Base-by-base conservation (phyloP, 805 yeast species). In the Groenewaldozyma tartarivorans region DNA sequence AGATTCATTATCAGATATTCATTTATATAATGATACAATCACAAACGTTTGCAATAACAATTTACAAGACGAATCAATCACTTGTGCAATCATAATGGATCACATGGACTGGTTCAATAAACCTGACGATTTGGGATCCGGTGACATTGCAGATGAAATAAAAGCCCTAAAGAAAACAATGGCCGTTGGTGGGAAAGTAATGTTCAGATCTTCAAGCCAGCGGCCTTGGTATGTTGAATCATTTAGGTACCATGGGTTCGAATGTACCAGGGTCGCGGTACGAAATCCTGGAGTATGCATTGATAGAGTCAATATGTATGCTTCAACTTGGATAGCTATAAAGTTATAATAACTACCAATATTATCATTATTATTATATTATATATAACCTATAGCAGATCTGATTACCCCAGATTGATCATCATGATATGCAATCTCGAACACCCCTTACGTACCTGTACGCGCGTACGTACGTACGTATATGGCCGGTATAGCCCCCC, bases 31-130 rank as follows among this genome's bases (percentile, higher is more conserved):
- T 1, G 94, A 84, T 58, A 77, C 78, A 43, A 67, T 83, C 53
- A 79, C 75, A 54, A 87, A 82, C 53, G 92, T 84, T 2, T 74
- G 81, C 47, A 77, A 74, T 33, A 7, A 24, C 13, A 70, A 92
- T 47, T 64, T 83, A 40, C 66, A 77, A 20, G 65, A 70, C 37
- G 70, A 73, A 42, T 73, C 86, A 7, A 68, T 83, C 34, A 77
- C 88, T 3, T 77, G 79, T 50, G 90, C 90, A 24, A 74, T 83
- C 33, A 80, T 83, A 40, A 83, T 83, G 94, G 94, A 83, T 60
- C 94, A 83, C 59, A 81, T 84, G 92, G 94, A 84, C 61, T 83
- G 94, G 94, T 83, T 83, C 55, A 78, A 79, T 50, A 79, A 83
- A 29, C 56, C 66, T 13, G 81, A 79, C 5, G 53, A 53, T 2